Evolutionary conservation across 2,329 filamentous ascomycete species (phyloP).

Genomic region (Aspergillus pseudoterreus): DNA sequence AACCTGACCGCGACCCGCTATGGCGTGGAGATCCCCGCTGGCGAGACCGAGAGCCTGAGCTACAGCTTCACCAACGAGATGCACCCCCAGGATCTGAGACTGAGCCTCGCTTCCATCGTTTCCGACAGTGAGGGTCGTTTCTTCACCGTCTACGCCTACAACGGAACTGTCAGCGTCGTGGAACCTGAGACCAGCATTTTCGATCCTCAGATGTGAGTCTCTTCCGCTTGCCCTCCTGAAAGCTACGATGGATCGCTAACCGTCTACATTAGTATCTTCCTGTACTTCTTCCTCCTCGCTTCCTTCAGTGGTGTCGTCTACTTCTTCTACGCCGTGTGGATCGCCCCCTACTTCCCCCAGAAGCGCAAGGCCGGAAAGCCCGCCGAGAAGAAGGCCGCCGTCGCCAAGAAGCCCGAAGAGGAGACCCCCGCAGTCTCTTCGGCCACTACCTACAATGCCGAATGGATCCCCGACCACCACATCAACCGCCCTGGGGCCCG

Average conservation of each 20-base stretch:
- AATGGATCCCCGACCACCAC: slow-evolving; percentile 89
- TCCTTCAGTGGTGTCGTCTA: slow-evolving; percentile 77
- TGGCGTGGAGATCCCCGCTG: slow-evolving; percentile 68
- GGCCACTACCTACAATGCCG: slow-evolving; percentile 78
- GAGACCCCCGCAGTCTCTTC: slow-evolving; percentile 67
- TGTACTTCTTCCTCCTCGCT: slow-evolving; percentile 84
- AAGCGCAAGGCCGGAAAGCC: slow-evolving; percentile 56
- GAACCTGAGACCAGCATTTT: slow-evolving; percentile 89
- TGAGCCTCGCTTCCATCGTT: slow-evolving; percentile 74
- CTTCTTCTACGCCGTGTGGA: slow-evolving; percentile 98
- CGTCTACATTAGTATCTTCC: slow-evolving; percentile 70
- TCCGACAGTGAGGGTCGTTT: slow-evolving; percentile 62
- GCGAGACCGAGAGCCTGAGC: slow-evolving; percentile 70
- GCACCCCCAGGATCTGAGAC: slow-evolving; percentile 81
- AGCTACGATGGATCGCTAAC: slow-evolving; percentile 9
- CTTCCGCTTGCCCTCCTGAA: background rate
- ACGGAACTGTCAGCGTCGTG: slow-evolving; percentile 79
- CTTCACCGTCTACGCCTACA: slow-evolving; percentile 76
- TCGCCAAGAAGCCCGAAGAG: slow-evolving; percentile 66
- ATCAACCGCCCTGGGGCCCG: slow-evolving; percentile 76
- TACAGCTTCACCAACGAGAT: slow-evolving; percentile 88
- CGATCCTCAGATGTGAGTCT: slow-evolving; percentile 85
- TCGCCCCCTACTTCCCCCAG: slow-evolving; percentile 92
- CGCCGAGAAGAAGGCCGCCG: slow-evolving; percentile 56
- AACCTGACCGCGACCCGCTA: slow-evolving; percentile 81